These are phyloP conservation scores for Sporisorium graminicola DNA, from an alignment of 1,284 basidiomycete genomes.

Conservation along the genomic window DNA sequence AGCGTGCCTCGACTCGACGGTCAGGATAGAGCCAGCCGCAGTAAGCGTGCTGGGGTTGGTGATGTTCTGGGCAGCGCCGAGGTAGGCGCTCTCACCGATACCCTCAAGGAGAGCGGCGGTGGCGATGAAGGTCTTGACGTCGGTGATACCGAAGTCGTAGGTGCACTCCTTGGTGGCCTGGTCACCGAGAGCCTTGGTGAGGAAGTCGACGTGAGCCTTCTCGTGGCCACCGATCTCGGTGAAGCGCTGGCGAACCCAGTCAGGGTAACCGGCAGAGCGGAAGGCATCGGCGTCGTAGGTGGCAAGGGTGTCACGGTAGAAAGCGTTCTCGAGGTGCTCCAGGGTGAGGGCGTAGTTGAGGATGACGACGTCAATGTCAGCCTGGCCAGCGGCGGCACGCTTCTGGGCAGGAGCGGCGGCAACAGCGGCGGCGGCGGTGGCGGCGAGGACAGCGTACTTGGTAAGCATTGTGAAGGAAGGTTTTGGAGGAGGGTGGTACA, in stretches of 20 bases:
- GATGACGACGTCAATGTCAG: slow-evolving; percentile 70
- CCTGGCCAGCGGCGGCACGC: slow-evolving; percentile 62
- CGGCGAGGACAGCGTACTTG: slow-evolving; percentile 54
- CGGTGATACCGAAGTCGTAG: slow-evolving; percentile 74
- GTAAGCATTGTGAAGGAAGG: slow-evolving; percentile 44
- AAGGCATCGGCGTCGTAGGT: slow-evolving; percentile 73
- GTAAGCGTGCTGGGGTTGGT: slow-evolving; percentile 56
- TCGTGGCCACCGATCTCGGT: slow-evolving; percentile 72
- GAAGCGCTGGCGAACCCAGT: slow-evolving; percentile 73
- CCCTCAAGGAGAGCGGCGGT: slow-evolving; percentile 76
- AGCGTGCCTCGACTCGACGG: slow-evolving; percentile 56
- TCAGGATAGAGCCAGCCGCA: slow-evolving; percentile 59
- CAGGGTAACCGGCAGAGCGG: slow-evolving; percentile 73
- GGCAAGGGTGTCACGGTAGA: slow-evolving; percentile 72
- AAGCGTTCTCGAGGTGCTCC: slow-evolving; percentile 78
- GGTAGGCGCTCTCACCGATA: slow-evolving; percentile 74
- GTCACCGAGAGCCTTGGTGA: slow-evolving; percentile 74
- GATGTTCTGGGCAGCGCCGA: slow-evolving; percentile 74
- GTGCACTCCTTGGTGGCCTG: slow-evolving; percentile 74
- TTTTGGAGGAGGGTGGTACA: not conserved
- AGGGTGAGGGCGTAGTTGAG: slow-evolving; percentile 78
- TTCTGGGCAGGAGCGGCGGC: slow-evolving; percentile 45
- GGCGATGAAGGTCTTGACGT: slow-evolving; percentile 72
- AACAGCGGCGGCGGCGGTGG: slow-evolving; percentile 53
- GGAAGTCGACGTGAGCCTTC: slow-evolving; percentile 73